Percentiles rank a stretch among this genome's conserved stretches.
Evolutionary conservation across 2,329 filamentous ascomycete genomes (phyloP).

Genomic region (Monosporascus sp.): DNA sequence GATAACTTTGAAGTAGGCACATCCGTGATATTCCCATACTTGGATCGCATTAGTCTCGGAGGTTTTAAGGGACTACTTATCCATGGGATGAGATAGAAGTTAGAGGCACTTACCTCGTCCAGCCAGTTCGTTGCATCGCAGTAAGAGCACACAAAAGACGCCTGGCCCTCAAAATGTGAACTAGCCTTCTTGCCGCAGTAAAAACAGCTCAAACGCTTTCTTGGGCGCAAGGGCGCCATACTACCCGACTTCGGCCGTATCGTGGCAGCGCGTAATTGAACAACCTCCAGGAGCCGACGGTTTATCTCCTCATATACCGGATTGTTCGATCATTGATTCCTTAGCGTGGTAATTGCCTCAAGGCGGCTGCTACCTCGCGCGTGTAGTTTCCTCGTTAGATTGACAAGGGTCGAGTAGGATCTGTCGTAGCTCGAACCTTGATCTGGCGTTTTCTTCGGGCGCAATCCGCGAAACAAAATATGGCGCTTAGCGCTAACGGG

Average conservation of each 20-base stretch:
- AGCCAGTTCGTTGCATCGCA: constrained; percentile 89
- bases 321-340: not conserved
- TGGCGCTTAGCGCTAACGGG: not conserved
- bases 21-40: constrained; percentile 88
- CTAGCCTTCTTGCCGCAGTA: constrained; percentile 71
- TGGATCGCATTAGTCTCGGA: constrained; percentile 16
- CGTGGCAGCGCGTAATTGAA: not conserved
- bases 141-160: constrained; percentile 64
- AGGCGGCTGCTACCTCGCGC: not conserved
- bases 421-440: not conserved
- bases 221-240: constrained; percentile 25
- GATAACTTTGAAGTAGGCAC: constrained; percentile 62
- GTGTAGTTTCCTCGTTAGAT: not conserved
- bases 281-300: constrained; percentile 4
- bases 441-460: not conserved
- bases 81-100: constrained; percentile 3
- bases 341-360: not conserved
- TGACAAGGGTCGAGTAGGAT: no score
- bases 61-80: not conserved
- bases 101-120: constrained; percentile 60
- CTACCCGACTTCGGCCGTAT: not conserved
- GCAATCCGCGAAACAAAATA: not conserved
- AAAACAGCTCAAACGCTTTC: constrained; percentile 60
- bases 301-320: not conserved
- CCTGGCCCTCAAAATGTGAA: constrained; percentile 51